Conservation (phyloP, 1,284 basidiomycete genomes). For the Malassezia cuniculi region DNA sequence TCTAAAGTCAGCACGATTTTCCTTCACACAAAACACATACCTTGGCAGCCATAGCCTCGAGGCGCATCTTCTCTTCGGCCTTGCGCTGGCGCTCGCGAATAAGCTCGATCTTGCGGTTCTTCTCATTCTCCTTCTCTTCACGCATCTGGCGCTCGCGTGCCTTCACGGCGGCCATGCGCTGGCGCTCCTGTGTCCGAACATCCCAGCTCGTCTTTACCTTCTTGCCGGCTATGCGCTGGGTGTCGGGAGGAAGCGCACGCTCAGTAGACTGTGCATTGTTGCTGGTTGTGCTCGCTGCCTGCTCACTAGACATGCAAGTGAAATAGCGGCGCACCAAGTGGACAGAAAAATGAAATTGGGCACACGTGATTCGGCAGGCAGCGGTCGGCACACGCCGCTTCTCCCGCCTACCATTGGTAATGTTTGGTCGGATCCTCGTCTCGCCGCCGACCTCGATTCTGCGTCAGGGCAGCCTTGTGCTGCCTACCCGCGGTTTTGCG, state of each 20-base stretch:
- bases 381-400: slow-evolving; percentile 1
- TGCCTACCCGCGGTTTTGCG: too few species aligned
- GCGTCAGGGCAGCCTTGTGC: too few species aligned
- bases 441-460: too few species aligned
- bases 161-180: slow-evolving; percentile 3
- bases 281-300: too few species aligned
- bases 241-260: too few species aligned
- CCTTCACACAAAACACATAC: not conserved
- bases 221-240: slow-evolving; percentile 1
- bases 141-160: slow-evolving; percentile 12
- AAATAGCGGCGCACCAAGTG: too few species aligned
- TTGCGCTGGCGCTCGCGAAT: slow-evolving; percentile 9
- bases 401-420: slow-evolving; percentile 1
- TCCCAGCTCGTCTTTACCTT: slow-evolving; percentile 6
- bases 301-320: too few species aligned
- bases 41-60: slow-evolving; percentile 9
- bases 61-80: slow-evolving; percentile 11
- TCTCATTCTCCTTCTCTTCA: slow-evolving; percentile 9
- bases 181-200: slow-evolving; percentile 5
- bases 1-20: slow-evolving; percentile 1
- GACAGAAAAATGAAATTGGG: too few species aligned
- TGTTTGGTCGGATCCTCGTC: slow-evolving; percentile 6
- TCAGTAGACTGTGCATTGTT: too few species aligned
- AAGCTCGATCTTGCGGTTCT: slow-evolving; percentile 5
- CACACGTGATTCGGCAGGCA: too few species aligned